Conservation (phyloP, 257 asterid genomes). For the Galeopsis tetrahit region DNA sequence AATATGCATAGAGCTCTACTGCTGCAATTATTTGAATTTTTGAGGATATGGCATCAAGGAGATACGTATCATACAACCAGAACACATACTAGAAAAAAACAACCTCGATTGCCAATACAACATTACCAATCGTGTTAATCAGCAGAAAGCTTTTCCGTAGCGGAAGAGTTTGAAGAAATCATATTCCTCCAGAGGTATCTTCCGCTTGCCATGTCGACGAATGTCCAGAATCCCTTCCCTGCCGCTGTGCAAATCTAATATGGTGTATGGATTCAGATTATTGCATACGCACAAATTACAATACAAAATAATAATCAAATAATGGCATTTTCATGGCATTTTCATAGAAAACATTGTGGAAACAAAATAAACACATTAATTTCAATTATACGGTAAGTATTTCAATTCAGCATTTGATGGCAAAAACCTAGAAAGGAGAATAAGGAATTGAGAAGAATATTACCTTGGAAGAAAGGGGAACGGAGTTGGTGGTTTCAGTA, state of each 20-base stretch:
- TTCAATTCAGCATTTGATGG: not conserved
- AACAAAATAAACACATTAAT: not conserved
- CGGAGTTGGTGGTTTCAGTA: constrained; percentile 40
- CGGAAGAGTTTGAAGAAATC: constrained; percentile 48
- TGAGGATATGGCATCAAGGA: constrained; percentile 24
- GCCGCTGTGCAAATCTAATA: constrained; percentile 56
- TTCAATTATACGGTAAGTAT: not conserved
- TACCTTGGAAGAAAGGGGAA: constrained; percentile 52
- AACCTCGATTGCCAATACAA: constrained; percentile 30
- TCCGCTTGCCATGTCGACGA: constrained; percentile 94
- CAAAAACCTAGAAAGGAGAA: not conserved
- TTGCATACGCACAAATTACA: not conserved
- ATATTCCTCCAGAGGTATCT: constrained; percentile 84
- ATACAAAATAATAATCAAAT: too few relatives aligned
- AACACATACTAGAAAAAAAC: constrained; percentile 28
- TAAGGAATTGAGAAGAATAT: not conserved
- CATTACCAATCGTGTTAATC: constrained; percentile 46
- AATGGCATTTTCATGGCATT: not conserved
- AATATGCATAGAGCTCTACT: constrained; percentile 29
- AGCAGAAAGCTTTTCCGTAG: constrained; percentile 40
- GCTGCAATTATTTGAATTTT: constrained; percentile 4
- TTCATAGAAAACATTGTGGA: not conserved
- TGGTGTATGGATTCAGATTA: not conserved
- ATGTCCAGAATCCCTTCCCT: constrained; percentile 74
- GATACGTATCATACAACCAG: constrained; percentile 21